A percentile compares a stretch with the other conserved stretches of the same genome.
Evolutionary conservation across 805 yeast genomes (phyloP).

Genomic region (Candida vaughaniae): DNA sequence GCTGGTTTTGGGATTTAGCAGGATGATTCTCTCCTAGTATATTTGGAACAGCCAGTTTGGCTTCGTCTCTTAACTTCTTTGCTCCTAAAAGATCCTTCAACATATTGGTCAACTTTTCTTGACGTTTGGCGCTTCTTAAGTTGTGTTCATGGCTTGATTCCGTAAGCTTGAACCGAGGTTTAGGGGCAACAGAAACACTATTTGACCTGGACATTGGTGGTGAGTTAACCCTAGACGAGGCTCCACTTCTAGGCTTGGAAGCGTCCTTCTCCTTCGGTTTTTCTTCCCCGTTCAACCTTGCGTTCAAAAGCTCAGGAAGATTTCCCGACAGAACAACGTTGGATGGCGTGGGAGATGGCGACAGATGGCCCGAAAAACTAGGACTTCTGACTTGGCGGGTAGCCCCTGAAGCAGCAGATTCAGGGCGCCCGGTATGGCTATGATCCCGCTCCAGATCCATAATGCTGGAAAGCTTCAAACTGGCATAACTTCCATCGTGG

Average conservation of each 20-base stretch:
- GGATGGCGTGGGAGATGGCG: neutral
- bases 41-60: slow-evolving; percentile 72
- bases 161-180: slow-evolving; percentile 51
- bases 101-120: slow-evolving; percentile 74
- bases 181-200: slow-evolving; percentile 5
- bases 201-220: slow-evolving; percentile 19
- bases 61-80: slow-evolving; percentile 66
- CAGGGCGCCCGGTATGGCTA: neutral
- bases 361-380: neutral
- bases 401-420: neutral
- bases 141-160: slow-evolving; percentile 87
- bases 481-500: neutral
- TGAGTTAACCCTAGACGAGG: slow-evolving; percentile 6
- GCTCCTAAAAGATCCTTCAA: slow-evolving; percentile 75
- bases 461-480: neutral
- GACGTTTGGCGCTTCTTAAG: slow-evolving; percentile 71
- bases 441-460: neutral
- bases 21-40: slow-evolving; percentile 27
- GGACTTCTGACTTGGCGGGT: neutral
- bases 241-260: slow-evolving; percentile 2
- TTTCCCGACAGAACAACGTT: neutral
- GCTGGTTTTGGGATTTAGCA: slow-evolving; percentile 28
- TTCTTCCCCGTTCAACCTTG: neutral
- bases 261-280: neutral
- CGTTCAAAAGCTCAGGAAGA: neutral